Conservation (phyloP, 352 stramenopile genomes). For the Globisporangium viniferum region DNA sequence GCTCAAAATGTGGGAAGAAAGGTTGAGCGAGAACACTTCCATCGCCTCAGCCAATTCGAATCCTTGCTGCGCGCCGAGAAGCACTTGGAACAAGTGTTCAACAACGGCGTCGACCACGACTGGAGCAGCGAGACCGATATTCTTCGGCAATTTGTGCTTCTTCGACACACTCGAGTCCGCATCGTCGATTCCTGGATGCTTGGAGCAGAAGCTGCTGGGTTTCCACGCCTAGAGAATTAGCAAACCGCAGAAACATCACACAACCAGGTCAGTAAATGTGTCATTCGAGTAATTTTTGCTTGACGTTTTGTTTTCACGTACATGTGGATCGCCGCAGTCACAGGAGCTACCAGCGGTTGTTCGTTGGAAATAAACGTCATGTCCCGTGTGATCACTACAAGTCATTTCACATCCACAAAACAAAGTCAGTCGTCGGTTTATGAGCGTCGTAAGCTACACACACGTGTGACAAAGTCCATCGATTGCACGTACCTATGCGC, state of each 20-base stretch:
- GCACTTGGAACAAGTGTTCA: constrained; percentile 69
- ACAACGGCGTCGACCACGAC: constrained; percentile 76
- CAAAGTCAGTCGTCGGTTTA: not conserved
- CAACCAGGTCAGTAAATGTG: not conserved
- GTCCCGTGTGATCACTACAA: constrained; percentile 58
- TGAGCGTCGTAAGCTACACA: not conserved
- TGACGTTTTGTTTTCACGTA: constrained; percentile 20
- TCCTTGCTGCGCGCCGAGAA: constrained; percentile 60
- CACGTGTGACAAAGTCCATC: not conserved
- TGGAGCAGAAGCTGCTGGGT: constrained; percentile 69
- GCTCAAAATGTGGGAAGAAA: constrained; percentile 40
- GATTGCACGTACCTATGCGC: constrained; percentile 49
- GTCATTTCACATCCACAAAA: constrained; percentile 2
- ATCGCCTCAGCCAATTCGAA: constrained; percentile 72
- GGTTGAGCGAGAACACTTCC: constrained; percentile 61
- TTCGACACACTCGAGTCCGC: constrained; percentile 27
- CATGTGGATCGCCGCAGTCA: constrained; percentile 81
- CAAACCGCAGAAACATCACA: not conserved
- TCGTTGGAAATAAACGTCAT: constrained; percentile 87
- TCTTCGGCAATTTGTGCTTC: constrained; percentile 68
- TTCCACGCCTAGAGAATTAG: constrained; percentile 65
- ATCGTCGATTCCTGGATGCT: constrained; percentile 58
- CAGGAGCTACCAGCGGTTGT: constrained; percentile 84
- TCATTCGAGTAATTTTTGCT: not conserved
- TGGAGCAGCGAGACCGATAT: constrained; percentile 41